These are phyloP conservation scores for Vanrija sp. DNA, from an alignment of 1,284 basidiomycete species.

Conservation along the genomic window DNA sequence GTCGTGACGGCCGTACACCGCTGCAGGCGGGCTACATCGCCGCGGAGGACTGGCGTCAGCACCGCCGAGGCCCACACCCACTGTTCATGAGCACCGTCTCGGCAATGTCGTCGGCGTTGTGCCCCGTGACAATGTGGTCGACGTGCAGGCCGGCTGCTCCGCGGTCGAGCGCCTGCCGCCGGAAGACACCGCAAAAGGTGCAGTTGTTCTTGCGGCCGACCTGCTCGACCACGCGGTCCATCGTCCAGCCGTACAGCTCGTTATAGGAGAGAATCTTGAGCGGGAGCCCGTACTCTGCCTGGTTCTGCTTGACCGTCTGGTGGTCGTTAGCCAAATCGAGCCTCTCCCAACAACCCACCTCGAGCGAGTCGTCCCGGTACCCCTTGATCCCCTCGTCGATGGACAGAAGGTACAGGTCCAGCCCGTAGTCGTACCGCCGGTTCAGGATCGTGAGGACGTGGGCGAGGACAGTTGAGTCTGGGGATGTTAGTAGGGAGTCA, in stretches of 20 bases:
- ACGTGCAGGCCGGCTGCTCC: constrained; percentile 85
- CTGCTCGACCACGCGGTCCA: constrained; percentile 92
- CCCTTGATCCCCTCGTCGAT: constrained; percentile 99
- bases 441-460: constrained; percentile 95
- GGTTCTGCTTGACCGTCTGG: constrained; percentile 96
- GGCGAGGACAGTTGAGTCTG: constrained; percentile 96
- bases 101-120: constrained; percentile 98
- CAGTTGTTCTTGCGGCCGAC: constrained; percentile 98
- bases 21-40: constrained; percentile 89
- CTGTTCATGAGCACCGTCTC: constrained; percentile 99
- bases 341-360: constrained; percentile 55
- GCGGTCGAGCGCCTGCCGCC: constrained; percentile 90
- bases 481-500: neutral
- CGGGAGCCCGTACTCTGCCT: constrained; percentile 89
- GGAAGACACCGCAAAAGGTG: constrained; percentile 97
- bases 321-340: neutral
- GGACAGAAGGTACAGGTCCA: constrained; percentile 87
- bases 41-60: constrained; percentile 73
- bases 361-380: constrained; percentile 94
- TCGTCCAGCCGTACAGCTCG: constrained; percentile 98
- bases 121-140: constrained; percentile 97
- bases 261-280: constrained; percentile 94
- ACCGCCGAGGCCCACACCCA: constrained; percentile 49
- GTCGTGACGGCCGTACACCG: constrained; percentile 93
- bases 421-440: constrained; percentile 85